Percentiles rank a stretch among this genome's conserved stretches.
These are phyloP conservation scores for Aspergillus homomorphus DNA, from an alignment of 495 filamentous ascomycete species.

Conservation along the genomic window DNA sequence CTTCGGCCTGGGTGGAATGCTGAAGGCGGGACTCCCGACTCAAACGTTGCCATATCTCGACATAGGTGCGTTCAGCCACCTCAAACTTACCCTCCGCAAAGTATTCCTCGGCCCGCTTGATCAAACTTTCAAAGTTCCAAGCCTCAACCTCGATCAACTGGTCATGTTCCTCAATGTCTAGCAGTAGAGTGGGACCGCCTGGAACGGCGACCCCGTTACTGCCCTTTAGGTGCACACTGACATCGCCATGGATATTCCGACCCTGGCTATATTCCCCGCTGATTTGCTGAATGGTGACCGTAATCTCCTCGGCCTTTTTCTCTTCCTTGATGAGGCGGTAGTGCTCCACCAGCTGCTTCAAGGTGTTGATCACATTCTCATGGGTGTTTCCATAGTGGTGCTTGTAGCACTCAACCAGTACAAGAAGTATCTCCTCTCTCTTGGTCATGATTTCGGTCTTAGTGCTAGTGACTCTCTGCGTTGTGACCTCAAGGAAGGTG, in stretches of 20 bases:
- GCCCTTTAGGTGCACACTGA: constrained; percentile 12
- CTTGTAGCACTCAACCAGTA: constrained; percentile 37
- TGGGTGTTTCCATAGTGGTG: constrained; percentile 33
- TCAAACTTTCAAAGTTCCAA: constrained; percentile 14
- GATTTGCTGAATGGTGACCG: constrained; percentile 8
- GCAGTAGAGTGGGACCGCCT: constrained; percentile 14
- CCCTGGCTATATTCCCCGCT: constrained; percentile 12
- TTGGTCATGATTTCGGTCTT: constrained; percentile 39
- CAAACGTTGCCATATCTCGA: constrained; percentile 39
- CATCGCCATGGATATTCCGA: constrained; percentile 3
- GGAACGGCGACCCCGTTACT: constrained; percentile 11
- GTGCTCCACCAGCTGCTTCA: constrained; percentile 34
- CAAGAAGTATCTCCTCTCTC: constrained; percentile 31
- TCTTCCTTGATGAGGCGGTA: constrained; percentile 28
- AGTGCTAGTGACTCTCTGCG: constrained; percentile 22
- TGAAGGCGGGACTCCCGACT: constrained; percentile 30
- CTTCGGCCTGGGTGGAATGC: constrained; percentile 30
- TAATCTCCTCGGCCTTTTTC: constrained; percentile 17
- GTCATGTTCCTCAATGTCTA: constrained; percentile 21
- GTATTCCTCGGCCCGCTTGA: constrained; percentile 23
- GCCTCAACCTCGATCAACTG: constrained; percentile 16
- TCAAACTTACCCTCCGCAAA: constrained; percentile 22
- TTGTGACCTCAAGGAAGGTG: constrained; percentile 35
- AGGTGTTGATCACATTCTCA: constrained; percentile 30
- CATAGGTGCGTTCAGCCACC: constrained; percentile 33